Conservation (phyloP, 169 alveolate species). For the Plasmodium falciparum region DNA sequence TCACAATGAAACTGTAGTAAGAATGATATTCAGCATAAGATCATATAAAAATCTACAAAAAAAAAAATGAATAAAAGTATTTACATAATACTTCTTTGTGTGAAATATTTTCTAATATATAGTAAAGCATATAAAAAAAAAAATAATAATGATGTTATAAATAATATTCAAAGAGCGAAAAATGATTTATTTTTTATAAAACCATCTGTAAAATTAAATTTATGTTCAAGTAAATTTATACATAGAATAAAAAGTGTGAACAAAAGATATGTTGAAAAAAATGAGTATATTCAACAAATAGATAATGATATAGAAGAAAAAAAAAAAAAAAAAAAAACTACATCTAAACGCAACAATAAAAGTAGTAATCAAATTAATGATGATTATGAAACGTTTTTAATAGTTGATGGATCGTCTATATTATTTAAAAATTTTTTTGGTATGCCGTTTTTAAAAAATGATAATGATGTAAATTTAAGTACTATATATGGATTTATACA, state of each 20-base stretch:
- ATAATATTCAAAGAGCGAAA: background rate
- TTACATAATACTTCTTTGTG: conserved; percentile 2
- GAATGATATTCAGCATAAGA: background rate
- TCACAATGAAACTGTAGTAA: background rate
- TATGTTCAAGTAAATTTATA: background rate
- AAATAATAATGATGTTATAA: background rate
- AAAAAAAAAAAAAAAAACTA: background rate
- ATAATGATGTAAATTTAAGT: conserved; percentile 82
- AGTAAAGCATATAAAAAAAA: conserved; percentile 7
- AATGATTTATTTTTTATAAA: background rate
- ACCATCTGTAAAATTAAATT: background rate
- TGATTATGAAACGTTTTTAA: conserved; percentile 71
- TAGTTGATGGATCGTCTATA: conserved; percentile 85
- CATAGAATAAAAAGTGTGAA: background rate
- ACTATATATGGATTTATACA: conserved; percentile 86
- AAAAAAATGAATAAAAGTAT: conserved; percentile 7
- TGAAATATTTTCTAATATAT: background rate
- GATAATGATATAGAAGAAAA: background rate
- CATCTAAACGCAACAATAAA: conserved; percentile 8
- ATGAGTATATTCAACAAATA: background rate
- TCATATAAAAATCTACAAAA: conserved; percentile 6
- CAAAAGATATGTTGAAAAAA: background rate
- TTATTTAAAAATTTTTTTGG: conserved; percentile 86
- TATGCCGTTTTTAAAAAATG: conserved; percentile 82
- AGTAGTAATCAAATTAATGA: conserved; percentile 1